A percentile compares a stretch with the other conserved stretches of the same genome.
phyloP scores from a whole-genome alignment of 208 protist genomes.

The Acanthamoeba healyi region DNA sequence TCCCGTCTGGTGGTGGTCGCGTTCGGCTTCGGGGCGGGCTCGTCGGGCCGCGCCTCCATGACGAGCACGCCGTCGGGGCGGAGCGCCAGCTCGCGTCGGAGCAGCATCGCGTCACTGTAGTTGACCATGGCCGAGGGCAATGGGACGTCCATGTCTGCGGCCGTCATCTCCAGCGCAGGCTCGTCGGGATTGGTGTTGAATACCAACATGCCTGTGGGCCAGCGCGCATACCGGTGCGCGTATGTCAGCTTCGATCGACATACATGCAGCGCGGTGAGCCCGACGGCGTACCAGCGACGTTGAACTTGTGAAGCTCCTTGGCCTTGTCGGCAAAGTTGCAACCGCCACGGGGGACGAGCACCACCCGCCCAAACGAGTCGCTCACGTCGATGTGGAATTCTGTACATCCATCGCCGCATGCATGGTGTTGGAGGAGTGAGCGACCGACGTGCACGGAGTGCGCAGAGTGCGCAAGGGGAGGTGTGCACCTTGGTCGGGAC shows the following conservation, averaged over 20 bases:
- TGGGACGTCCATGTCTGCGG: background rate
- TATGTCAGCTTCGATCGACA: no score
- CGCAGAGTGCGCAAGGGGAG: background rate
- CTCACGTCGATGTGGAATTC: background rate
- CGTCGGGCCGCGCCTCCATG: background rate
- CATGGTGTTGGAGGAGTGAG: no score
- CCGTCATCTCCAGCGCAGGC: background rate
- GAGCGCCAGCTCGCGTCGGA: background rate
- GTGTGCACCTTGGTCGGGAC: background rate
- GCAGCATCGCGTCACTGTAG: background rate
- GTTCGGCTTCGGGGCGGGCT: background rate
- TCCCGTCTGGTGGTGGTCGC: no score
- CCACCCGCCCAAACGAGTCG: background rate
- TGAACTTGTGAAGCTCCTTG: background rate
- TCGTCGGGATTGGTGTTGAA: background rate
- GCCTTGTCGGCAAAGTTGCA: conserved; percentile 38
- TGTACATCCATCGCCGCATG: background rate
- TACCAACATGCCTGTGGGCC: conserved; percentile 1
- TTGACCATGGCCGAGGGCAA: background rate
- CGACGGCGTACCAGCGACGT: conserved; percentile 9
- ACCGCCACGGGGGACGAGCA: background rate
- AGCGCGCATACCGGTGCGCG: no score
- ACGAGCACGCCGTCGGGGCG: background rate
- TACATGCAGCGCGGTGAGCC: no score
- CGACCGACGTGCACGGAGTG: background rate